Evolutionary conservation across 495 filamentous ascomycete species (phyloP), one percentile per base, ranked within the genome.

Genomic region (Clohesyomyces aquaticus): DNA sequence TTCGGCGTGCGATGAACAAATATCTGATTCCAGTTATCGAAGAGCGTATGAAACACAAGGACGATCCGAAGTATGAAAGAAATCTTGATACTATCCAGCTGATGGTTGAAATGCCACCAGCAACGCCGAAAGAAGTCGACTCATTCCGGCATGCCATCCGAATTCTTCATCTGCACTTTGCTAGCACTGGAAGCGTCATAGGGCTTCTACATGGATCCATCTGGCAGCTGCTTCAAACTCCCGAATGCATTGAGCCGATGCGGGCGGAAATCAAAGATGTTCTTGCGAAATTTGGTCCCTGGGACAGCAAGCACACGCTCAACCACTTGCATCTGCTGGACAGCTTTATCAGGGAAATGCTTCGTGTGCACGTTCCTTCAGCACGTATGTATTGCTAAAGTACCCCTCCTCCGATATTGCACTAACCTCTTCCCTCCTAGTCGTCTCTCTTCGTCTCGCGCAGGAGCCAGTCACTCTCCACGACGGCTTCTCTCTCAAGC

Each of bases 231-330:
- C 29, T 61, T 0, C 27, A 42, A n/a, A 52, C 42, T 27, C 57
- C 42, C 11, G 57, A 61, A 27, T 14, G 8, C 25, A 41, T 61
- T 2, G 57, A 52, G 1, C 57, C 57, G 2, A 61, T 61, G 9
- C 18, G 57, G 1, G 28, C 46, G 2, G 57, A 52, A 18, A 61
- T 61, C 28, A 45, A 61, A 25, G 46, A 52, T 42, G 47, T 61
- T 8, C 32, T 61, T 51, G 47, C 57, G 9, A 51, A 43, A 29
- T 52, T 26, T 21, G 47, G 46, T 35, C 27, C 56, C 2, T 59
- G 56, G 56, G 56, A 59, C 23, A 59, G 56, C 46, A 59, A 50
- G 27, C 56, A 59, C 25, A 59, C 56, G 1, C 35, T 59, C 43
- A 59, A 59, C 21, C 56, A 59, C 41, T 27, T 59, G 14, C 56